Base-by-base conservation (phyloP, 371 early-diverging fungal genomes). In the Apophysomyces ossiformis region DNA sequence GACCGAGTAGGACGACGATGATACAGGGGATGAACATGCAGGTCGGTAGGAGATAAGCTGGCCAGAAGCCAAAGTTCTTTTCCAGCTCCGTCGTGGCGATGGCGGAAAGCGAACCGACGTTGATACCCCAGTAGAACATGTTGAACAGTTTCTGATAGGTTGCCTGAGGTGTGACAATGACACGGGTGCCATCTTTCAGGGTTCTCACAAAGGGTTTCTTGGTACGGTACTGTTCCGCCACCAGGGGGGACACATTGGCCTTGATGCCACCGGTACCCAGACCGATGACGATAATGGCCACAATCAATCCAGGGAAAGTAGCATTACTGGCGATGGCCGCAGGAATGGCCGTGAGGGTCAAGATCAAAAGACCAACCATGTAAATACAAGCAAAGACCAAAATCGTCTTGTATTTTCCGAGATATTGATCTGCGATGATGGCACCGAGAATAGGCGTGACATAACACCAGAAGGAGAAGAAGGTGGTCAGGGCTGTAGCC, bases 401-500 rank as follows among this genome's bases (percentile, higher is more conserved):
- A 35, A 95, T 94, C 16, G 95, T 91, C 72, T 85, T 87, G 81
- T 87, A 94, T 81, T 92, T 92, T 61, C 96, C 96, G 60, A 92
- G 78, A 68, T 88, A 88, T 71, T 87, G 86, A 83, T 95, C 96
- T 16, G 95, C 90, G 45, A 95, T 69, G 36, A 92, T 73, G 54
- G 93, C 95, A 61, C 94, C 93, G n/a, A 95, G 63, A 54, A 95
- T 83, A 18, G 94, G 83, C 13, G 91, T 93, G 37, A 91, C 71
- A 74, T 93, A 96, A 39, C 90, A 89, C 77, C 91, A 85, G 76
- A 93, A 93, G 60, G 82, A 78, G 75, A 96, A 95, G 54, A 90
- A 88, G 38, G 91, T 91, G n/a, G 85, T 81, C 36, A 92, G 77
- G 15, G 89, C 89, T 0, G 92, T 92, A 8, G 93, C 82, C 0